Evolutionary conservation across 352 stramenopile species (phyloP), one percentile per base, ranked within the genome.

Genomic region (Pythium phragmitis): DNA sequence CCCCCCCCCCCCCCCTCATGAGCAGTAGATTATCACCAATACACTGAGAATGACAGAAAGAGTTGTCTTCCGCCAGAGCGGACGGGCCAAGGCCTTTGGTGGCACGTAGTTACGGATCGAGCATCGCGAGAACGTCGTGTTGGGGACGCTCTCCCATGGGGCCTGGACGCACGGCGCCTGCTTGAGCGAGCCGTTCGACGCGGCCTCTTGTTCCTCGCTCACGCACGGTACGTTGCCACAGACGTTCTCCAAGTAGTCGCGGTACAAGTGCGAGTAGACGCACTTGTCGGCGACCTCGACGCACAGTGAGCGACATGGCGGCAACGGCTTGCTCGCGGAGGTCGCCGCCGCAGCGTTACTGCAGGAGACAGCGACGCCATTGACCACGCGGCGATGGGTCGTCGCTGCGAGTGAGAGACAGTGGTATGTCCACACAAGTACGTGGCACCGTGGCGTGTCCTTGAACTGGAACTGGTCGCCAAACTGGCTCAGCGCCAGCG

Each of bases 231-330:
- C 77, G 41, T 79, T 85, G n/a, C 74, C 77, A 42, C 82, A 92
- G 2, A 90, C 80, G 17, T 88, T 79, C 26, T 85, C 74, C 12
- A 92, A 57, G 51, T 88, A 90, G 7, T 74, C 56, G 11, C 75
- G 71, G 56, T 89, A 92, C 13, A 89, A 81, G 55, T 87, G 76
- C 61, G 77, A 84, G 61, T 88, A 92, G 23, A 92, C 80, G 26
- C 82, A 92, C 41, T 83, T 85, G 67, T 92, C 82, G 28, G 82
- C 80, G 36, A 92, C 80, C 39, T 92, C 80, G 19, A 92, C 82
- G 21, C 80, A 90, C 56, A 92, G 57, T 43, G 80, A 92, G 4
- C 82, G 79, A 17, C 82, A 92, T 28, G 82, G 80, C 5, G 80
- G 82, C 33, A 89, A 50, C 26, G 80, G 80, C 12, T 68, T 41